A percentile compares a stretch with the other conserved stretches of the same genome.
These are phyloP conservation scores for Castanea mollissima DNA, from an alignment of 306 rosid species.

Conservation along the genomic window DNA sequence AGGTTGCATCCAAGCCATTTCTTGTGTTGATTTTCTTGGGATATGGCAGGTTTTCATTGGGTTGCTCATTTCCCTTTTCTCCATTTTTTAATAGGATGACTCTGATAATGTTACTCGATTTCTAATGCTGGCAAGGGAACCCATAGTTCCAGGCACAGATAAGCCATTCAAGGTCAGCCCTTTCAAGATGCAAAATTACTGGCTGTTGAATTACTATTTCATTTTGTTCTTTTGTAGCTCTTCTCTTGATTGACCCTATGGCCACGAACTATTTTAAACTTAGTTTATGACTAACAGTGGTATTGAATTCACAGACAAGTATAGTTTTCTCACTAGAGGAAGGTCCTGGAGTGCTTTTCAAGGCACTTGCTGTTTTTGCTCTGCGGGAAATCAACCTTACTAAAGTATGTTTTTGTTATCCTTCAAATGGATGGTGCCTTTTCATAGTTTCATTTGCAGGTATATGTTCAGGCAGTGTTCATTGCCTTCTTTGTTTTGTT, in stretches of 20 bases:
- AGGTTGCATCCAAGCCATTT: constrained; percentile 47
- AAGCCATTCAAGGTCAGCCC: constrained; percentile 78
- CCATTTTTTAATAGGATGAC: constrained; percentile 63
- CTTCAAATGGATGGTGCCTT: constrained; percentile 1
- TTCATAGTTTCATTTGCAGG: constrained; percentile 11
- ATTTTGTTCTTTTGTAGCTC: background rate
- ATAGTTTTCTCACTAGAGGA: constrained; percentile 95
- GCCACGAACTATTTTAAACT: constrained; percentile 7
- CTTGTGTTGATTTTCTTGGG: constrained; percentile 5
- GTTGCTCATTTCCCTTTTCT: constrained; percentile 8
- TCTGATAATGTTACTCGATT: constrained; percentile 86
- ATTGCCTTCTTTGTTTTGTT: constrained; percentile 30
- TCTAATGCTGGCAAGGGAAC: constrained; percentile 88
- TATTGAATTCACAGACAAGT: constrained; percentile 66
- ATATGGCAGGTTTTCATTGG: constrained; percentile 2
- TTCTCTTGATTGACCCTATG: constrained; percentile 8
- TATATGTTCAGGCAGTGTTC: background rate
- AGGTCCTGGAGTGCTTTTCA: constrained; percentile 95
- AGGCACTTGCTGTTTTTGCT: constrained; percentile 98
- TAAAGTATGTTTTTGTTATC: constrained; percentile 47
- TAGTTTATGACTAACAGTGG: constrained; percentile 17
- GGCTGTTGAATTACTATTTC: background rate
- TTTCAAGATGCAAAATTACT: constrained; percentile 3
- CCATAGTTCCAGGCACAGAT: constrained; percentile 91
- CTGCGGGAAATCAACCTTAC: constrained; percentile 85